These are phyloP conservation scores for Ustilago nuda DNA, from an alignment of 1,284 basidiomycete species.

Conservation along the genomic window DNA sequence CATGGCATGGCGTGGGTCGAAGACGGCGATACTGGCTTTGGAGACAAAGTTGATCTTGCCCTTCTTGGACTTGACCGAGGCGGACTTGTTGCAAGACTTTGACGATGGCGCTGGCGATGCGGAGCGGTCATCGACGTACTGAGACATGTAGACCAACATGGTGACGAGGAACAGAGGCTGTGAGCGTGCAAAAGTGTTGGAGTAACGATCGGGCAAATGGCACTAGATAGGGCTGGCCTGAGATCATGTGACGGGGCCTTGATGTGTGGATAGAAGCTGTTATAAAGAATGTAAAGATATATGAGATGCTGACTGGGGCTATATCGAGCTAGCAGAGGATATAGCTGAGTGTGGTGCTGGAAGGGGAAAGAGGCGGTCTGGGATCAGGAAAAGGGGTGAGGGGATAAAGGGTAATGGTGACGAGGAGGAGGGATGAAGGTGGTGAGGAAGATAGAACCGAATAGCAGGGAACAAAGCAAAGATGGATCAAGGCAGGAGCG, in stretches of 20 bases:
- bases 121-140: slow-evolving; percentile 37
- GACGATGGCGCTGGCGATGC: slow-evolving; percentile 16
- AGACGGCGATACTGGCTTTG: slow-evolving; percentile 62
- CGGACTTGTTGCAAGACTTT: slow-evolving; percentile 12
- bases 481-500: background rate
- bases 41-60: slow-evolving; percentile 64
- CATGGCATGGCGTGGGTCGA: slow-evolving; percentile 65
- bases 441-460: background rate
- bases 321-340: background rate
- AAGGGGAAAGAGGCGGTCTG: background rate
- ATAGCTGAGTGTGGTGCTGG: background rate
- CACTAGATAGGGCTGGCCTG: background rate
- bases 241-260: background rate
- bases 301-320: background rate
- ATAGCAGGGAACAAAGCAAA: background rate
- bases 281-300: background rate
- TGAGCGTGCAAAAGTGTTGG: background rate
- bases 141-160: slow-evolving; percentile 44
- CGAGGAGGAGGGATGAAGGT: slow-evolving; percentile 3
- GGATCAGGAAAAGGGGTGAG: slow-evolving; percentile 1
- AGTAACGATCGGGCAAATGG: background rate
- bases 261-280: background rate
- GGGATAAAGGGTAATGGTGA: background rate
- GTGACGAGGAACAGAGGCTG: background rate
- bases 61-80: slow-evolving; percentile 40